phyloP scores from a whole-genome alignment of 257 asterid species.

The Rehmannia glutinosa region DNA sequence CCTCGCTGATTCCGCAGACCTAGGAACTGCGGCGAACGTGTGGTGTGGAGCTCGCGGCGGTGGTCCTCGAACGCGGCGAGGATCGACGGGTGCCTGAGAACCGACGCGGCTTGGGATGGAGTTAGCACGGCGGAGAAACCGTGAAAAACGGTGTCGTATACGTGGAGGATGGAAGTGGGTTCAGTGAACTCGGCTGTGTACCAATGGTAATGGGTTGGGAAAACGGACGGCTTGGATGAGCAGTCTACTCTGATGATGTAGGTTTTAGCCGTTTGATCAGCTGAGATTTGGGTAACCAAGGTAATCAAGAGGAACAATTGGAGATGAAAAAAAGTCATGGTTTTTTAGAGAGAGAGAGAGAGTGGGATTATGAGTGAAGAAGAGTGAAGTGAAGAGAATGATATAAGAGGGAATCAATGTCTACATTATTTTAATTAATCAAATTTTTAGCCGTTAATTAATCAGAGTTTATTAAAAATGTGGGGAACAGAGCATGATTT shows the following conservation, averaged over 20 bases:
- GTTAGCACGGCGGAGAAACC: constrained; percentile 88
- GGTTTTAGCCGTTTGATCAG: constrained; percentile 50
- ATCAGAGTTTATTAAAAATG: constrained; percentile 8
- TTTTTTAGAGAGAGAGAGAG: constrained; percentile 2
- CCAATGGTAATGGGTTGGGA: constrained; percentile 91
- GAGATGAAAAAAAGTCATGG: constrained; percentile 33
- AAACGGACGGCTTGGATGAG: constrained; percentile 75
- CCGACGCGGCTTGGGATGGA: constrained; percentile 52
- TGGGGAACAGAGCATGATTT: constrained; percentile 30
- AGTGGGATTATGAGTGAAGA: constrained; percentile 13
- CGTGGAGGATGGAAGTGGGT: constrained; percentile 70
- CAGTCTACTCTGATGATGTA: constrained; percentile 74
- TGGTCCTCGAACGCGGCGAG: constrained; percentile 80
- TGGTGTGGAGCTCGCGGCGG: constrained; percentile 85
- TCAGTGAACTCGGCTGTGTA: constrained; percentile 74
- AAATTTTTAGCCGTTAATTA: constrained; percentile 19
- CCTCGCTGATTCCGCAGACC: constrained; percentile 91
- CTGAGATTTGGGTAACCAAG: constrained; percentile 11
- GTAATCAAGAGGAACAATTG: constrained; percentile 1
- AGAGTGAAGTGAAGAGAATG: not conserved
- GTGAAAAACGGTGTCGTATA: constrained; percentile 80
- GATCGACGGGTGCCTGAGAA: constrained; percentile 63
- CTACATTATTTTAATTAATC: constrained; percentile 18
- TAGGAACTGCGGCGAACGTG: constrained; percentile 94
- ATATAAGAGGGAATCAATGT: constrained; percentile 35